These are phyloP conservation scores for Nelumbo lutea DNA, from an alignment of 164 flowering plant species.

Conservation along the genomic window DNA sequence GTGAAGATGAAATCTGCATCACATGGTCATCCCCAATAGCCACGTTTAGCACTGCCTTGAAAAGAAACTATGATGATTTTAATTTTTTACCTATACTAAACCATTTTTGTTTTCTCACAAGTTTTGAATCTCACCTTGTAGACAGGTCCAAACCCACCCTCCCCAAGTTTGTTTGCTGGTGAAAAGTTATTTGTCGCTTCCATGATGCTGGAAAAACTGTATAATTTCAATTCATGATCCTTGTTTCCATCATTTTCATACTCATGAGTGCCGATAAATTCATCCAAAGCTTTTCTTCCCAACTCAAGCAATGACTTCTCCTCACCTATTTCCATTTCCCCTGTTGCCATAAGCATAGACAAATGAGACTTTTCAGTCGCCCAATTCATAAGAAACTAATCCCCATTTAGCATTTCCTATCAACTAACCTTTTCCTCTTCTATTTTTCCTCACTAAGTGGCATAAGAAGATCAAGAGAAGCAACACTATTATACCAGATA, in stretches of 20 bases:
- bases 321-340: background rate
- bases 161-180: no score
- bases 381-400: no score
- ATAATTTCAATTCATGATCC: slow-evolving; percentile 4
- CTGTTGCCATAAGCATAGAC: background rate
- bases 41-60: no score
- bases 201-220: slow-evolving; percentile 7
- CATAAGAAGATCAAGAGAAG: background rate
- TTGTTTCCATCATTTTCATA: background rate
- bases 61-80: no score
- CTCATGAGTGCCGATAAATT: background rate
- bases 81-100: no score
- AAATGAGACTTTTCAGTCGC: background rate
- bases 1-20: no score
- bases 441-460: background rate
- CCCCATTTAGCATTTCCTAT: background rate
- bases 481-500: background rate
- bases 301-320: background rate
- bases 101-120: no score
- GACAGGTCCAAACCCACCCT: no score
- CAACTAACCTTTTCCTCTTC: background rate
- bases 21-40: no score
- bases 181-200: slow-evolving; percentile 7
- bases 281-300: background rate
- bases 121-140: no score